Percentiles rank a stretch among this genome's conserved stretches.
Conservation (phyloP, 352 stramenopile species). For the Phytophthora palmivora region DNA sequence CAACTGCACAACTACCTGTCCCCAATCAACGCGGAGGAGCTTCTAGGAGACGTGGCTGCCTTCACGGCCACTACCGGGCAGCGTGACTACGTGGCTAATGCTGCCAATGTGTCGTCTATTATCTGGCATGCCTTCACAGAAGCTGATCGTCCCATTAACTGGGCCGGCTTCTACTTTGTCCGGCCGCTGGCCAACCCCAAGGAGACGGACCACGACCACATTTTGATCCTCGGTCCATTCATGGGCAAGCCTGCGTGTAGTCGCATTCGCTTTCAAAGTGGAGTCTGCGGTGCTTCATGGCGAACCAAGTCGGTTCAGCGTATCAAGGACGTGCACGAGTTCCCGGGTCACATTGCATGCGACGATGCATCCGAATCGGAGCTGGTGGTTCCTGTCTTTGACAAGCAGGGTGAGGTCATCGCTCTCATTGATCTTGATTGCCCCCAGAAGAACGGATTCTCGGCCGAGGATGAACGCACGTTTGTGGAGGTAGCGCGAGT, state of each 20-base stretch:
- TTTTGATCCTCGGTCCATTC: constrained; percentile 83
- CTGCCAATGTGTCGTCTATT: constrained; percentile 81
- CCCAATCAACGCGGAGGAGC: constrained; percentile 69
- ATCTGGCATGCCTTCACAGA: constrained; percentile 84
- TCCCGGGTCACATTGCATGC: constrained; percentile 85
- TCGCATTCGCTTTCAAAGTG: constrained; percentile 78
- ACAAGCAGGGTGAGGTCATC: constrained; percentile 67
- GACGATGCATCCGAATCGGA: constrained; percentile 83
- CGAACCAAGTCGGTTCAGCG: constrained; percentile 75
- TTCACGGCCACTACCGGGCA: constrained; percentile 65
- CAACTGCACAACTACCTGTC: constrained; percentile 67
- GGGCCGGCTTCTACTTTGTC: constrained; percentile 85
- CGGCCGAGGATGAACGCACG: constrained; percentile 70
- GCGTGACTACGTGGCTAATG: constrained; percentile 82
- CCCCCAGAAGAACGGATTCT: constrained; percentile 74
- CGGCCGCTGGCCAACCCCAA: constrained; percentile 68
- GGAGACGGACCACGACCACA: constrained; percentile 56
- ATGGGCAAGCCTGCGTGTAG: constrained; percentile 85
- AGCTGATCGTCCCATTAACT: constrained; percentile 75
- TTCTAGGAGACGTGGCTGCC: constrained; percentile 64
- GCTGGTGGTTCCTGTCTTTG: constrained; percentile 79
- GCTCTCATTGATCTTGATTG: constrained; percentile 87
- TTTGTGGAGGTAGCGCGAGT: constrained; percentile 67
- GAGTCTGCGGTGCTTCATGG: constrained; percentile 74
- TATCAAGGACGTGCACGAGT: constrained; percentile 76